These are phyloP conservation scores for Pseudotulostoma volvatum DNA, from an alignment of 495 filamentous ascomycete species.

Conservation along the genomic window DNA sequence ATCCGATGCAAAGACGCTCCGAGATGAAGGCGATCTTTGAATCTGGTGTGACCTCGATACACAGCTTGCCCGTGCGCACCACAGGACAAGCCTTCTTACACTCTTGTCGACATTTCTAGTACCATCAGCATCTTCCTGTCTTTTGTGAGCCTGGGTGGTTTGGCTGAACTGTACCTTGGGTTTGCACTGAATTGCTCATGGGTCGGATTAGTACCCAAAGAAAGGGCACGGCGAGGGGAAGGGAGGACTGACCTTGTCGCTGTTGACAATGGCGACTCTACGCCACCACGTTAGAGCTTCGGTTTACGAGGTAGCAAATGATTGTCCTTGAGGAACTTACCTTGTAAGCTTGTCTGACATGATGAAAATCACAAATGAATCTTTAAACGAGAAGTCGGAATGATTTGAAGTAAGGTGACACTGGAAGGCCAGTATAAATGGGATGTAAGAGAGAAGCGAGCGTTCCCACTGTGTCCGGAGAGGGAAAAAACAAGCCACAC, in stretches of 20 bases:
- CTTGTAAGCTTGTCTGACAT: constrained; percentile 83
- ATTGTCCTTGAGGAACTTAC: constrained; percentile 25
- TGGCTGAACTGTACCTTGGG: constrained; percentile 90
- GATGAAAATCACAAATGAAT: too few relatives aligned
- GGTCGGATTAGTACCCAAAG: constrained; percentile 18
- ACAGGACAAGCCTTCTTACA: constrained; percentile 99
- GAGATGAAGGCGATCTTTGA: constrained; percentile 98
- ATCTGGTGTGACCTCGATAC: constrained; percentile 77
- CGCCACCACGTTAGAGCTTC: constrained; percentile 7
- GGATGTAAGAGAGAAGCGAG: too few relatives aligned
- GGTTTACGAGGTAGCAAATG: constrained; percentile 1
- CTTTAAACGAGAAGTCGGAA: too few relatives aligned
- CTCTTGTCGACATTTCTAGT: constrained; percentile 86
- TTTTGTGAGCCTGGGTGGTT: too few relatives aligned
- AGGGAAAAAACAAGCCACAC: too few relatives aligned
- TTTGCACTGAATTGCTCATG: constrained; percentile 52
- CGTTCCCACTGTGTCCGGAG: too few relatives aligned
- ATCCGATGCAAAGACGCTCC: constrained; percentile 87
- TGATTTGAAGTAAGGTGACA: too few relatives aligned
- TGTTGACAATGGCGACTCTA: constrained; percentile 95
- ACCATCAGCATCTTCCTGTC: constrained; percentile 7
- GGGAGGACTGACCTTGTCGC: constrained; percentile 67
- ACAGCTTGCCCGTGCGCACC: constrained; percentile 91
- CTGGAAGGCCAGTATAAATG: too few relatives aligned
- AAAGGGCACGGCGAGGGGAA: constrained; percentile 7